Percentiles rank a stretch among this genome's conserved stretches.
Conservation (phyloP, 495 filamentous ascomycete species). For the Penicillium herquei region DNA sequence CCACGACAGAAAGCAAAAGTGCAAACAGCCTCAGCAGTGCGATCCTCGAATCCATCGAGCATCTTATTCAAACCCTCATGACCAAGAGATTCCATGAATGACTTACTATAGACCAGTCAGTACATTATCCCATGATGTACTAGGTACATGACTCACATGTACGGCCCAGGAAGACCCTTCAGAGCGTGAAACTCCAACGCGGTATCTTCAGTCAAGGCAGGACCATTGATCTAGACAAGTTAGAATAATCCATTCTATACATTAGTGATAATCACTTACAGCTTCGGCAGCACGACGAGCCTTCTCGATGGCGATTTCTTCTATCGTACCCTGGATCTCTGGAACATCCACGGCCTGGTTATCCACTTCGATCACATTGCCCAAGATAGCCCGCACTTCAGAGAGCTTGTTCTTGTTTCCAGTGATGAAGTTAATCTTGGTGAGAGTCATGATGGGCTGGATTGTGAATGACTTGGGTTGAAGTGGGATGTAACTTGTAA, state of each 20-base stretch:
- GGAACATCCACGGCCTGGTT: constrained; percentile 74
- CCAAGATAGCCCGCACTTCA: constrained; percentile 85
- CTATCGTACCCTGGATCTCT: constrained; percentile 89
- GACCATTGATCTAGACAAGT: constrained; percentile 64
- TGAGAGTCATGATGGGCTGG: constrained; percentile 23
- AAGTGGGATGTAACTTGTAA: not conserved
- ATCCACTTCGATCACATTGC: constrained; percentile 66
- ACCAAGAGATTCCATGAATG: constrained; percentile 81
- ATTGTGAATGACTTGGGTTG: not conserved
- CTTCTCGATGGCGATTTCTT: constrained; percentile 88
- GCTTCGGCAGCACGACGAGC: constrained; percentile 64
- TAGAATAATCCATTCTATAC: not conserved
- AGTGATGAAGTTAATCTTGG: constrained; percentile 86
- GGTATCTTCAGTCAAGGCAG: constrained; percentile 94
- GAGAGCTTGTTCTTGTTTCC: constrained; percentile 89
- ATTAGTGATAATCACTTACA: constrained; percentile 16
- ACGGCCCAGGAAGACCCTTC: constrained; percentile 88
- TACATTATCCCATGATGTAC: not conserved
- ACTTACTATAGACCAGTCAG: constrained; percentile 62
- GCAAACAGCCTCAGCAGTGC: constrained; percentile 87
- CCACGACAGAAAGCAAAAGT: constrained; percentile 91
- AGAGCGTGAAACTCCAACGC: constrained; percentile 89
- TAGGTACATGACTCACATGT: constrained; percentile 64
- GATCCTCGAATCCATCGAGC: constrained; percentile 84
- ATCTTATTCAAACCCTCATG: constrained; percentile 86